Percentiles rank a stretch among this genome's conserved stretches.
Conservation (phyloP, 2,329 filamentous ascomycete species). For the Clathrospora elynae region DNA sequence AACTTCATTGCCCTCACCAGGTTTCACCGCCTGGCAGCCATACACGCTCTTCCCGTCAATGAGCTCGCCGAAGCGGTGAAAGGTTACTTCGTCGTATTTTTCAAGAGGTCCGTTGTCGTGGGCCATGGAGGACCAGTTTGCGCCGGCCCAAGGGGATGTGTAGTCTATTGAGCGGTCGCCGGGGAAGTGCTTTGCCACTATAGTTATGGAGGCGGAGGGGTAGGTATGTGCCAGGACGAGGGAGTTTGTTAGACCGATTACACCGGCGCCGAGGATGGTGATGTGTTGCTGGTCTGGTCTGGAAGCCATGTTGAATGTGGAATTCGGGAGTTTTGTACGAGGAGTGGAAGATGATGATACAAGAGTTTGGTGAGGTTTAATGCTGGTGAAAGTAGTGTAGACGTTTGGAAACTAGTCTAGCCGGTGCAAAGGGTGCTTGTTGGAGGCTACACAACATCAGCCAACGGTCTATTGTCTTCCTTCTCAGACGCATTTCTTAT, state of each 20-base stretch:
- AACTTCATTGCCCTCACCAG: constrained; percentile 30
- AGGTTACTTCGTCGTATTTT: constrained; percentile 41
- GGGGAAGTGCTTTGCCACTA: constrained; percentile 87
- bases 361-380: no score
- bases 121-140: constrained; percentile 70
- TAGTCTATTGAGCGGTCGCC: constrained; percentile 93
- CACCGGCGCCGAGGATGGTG: constrained; percentile 60
- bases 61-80: constrained; percentile 34
- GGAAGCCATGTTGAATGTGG: constrained; percentile 17
- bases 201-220: constrained; percentile 64
- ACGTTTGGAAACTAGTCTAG: no score
- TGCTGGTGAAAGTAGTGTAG: no score
- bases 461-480: no score
- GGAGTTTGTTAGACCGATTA: constrained; percentile 69
- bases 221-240: constrained; percentile 62
- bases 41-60: constrained; percentile 31
- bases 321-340: not conserved
- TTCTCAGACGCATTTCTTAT: no score
- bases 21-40: constrained; percentile 18
- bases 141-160: constrained; percentile 85
- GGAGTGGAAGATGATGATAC: not conserved
- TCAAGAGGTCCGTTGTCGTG: constrained; percentile 42
- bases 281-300: constrained; percentile 21
- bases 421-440: no score
- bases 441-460: no score